Evolutionary conservation across 2,329 filamentous ascomycete species (phyloP).

Genomic region (Ceratocystis lukuohia): DNA sequence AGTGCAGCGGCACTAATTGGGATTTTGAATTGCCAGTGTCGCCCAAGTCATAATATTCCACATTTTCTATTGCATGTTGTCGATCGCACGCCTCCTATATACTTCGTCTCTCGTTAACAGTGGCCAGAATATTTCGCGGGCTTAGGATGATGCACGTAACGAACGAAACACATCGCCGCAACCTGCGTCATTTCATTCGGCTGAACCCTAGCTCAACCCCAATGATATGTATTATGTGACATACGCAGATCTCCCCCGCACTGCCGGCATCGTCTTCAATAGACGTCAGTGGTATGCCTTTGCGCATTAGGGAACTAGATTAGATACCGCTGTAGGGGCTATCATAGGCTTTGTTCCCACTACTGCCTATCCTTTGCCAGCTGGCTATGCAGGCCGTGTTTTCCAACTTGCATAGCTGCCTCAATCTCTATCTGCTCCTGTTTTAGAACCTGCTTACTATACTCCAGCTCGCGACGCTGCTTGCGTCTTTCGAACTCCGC

Average conservation of each 20-base stretch:
- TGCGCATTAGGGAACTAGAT: background rate
- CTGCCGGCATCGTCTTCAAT: too few relatives aligned
- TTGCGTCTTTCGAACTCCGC: constrained; percentile 51
- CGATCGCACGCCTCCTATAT: background rate
- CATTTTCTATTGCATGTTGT: background rate
- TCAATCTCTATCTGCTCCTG: constrained; percentile 57
- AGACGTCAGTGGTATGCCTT: background rate
- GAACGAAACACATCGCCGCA: too few relatives aligned
- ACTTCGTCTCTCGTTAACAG: background rate
- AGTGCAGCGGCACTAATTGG: background rate
- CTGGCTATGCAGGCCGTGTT: constrained; percentile 32
- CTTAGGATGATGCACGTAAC: too few relatives aligned
- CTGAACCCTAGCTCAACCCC: background rate
- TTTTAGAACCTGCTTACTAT: constrained; percentile 46
- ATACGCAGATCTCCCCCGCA: background rate
- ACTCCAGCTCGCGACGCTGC: constrained; percentile 45
- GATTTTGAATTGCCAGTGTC: background rate
- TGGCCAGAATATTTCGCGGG: background rate
- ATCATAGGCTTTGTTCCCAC: background rate
- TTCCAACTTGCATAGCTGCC: constrained; percentile 54
- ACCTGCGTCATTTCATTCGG: too few relatives aligned
- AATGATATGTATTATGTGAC: background rate
- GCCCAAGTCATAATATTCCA: background rate
- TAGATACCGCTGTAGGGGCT: background rate
- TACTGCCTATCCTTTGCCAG: background rate